Evolutionary conservation across 2,329 filamentous ascomycete genomes (phyloP).

Genomic region (Colletotrichum sp.): DNA sequence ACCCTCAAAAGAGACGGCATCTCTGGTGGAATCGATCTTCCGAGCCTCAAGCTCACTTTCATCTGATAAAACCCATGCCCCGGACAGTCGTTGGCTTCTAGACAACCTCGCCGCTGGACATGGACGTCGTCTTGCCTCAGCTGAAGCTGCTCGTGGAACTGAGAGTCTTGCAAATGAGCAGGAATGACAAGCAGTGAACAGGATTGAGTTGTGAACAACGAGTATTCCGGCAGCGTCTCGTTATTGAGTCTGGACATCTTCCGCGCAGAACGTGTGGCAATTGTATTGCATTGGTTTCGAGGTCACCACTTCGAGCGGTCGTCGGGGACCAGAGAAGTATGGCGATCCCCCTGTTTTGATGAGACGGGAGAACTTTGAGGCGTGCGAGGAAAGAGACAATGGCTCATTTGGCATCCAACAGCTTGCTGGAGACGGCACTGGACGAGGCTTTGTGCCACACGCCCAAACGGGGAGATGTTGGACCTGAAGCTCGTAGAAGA

Average conservation of each 20-base stretch:
- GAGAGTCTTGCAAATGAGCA: not conserved
- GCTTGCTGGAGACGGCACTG: not conserved
- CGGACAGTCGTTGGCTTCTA: too few relatives aligned
- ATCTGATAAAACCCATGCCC: too few relatives aligned
- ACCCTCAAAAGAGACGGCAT: too few relatives aligned
- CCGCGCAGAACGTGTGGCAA: not conserved
- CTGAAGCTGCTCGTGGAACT: too few relatives aligned
- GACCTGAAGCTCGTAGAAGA: not conserved
- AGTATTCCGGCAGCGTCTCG: not conserved
- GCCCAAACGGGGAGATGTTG: not conserved
- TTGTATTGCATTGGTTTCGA: not conserved
- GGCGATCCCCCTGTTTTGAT: too few relatives aligned
- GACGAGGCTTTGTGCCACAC: not conserved
- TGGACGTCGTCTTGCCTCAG: too few relatives aligned
- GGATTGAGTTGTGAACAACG: not conserved
- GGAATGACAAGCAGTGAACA: not conserved
- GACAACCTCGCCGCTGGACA: too few relatives aligned
- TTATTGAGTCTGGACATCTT: not conserved
- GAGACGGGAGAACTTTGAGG: too few relatives aligned
- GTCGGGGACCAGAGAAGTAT: not conserved
- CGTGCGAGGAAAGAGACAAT: too few relatives aligned
- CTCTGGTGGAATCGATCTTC: too few relatives aligned
- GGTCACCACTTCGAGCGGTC: not conserved
- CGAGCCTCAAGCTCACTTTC: too few relatives aligned
- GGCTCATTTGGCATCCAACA: too few relatives aligned